Conservation (phyloP, 148 eudicot genomes). For the Fagopyrum tataricum region DNA sequence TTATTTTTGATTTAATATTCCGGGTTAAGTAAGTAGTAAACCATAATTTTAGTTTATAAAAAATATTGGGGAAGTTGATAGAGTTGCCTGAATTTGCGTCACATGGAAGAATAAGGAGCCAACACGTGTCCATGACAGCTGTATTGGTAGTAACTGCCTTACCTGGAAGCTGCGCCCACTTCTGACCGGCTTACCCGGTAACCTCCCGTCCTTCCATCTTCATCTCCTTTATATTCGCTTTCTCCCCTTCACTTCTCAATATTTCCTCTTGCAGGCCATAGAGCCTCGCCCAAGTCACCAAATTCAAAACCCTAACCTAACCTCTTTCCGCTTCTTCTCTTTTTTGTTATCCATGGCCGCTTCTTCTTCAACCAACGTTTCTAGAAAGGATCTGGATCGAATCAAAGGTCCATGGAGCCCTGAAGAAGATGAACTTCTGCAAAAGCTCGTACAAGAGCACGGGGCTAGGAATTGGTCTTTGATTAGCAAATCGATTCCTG, state of each 20-base stretch:
- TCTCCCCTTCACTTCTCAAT: background rate
- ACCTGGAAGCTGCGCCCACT: constrained; percentile 18
- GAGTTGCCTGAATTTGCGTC: constrained; percentile 16
- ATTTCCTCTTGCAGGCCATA: constrained; percentile 13
- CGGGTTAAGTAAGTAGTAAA: no score
- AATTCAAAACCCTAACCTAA: background rate
- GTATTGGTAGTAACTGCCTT: constrained; percentile 19
- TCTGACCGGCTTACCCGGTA: constrained; percentile 10
- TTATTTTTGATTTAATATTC: no score
- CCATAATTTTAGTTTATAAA: background rate
- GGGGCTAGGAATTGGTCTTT: constrained; percentile 52
- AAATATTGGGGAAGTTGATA: constrained; percentile 12
- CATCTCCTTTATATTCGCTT: background rate
- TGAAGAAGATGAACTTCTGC: constrained; percentile 42
- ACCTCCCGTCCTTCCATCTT: background rate
- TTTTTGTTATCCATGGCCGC: constrained; percentile 2
- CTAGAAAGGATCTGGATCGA: constrained; percentile 35
- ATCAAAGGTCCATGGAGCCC: constrained; percentile 65
- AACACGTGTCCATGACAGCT: constrained; percentile 60
- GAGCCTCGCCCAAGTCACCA: background rate
- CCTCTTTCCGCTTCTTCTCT: background rate
- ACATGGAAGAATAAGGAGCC: constrained; percentile 9
- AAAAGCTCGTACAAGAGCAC: constrained; percentile 28
- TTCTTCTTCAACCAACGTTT: background rate
- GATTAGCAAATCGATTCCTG: constrained; percentile 44